Base-by-base conservation (phyloP, 164 flowering plant genomes). In the Stephania japonica region DNA sequence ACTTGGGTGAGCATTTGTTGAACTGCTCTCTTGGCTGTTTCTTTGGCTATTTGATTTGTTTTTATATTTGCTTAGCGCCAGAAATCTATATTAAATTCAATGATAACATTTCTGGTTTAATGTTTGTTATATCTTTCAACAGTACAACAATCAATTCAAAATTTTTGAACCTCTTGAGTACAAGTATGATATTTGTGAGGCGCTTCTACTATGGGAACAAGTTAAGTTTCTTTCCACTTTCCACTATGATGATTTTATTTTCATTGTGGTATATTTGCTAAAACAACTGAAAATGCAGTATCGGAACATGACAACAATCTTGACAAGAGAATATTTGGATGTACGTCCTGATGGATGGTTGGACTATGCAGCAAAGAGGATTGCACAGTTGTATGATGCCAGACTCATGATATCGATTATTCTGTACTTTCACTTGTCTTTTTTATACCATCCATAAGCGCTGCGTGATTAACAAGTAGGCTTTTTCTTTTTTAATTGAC, bases 291-390 rank as follows among this genome's bases (percentile, higher is more conserved):
- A 42, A 69, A 70, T 87, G 86, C 93, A 96, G 99, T 93, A 96
- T 70, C 98, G 97, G 68, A 96, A 96, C 86, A 93, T 93, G 94
- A 96, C 98, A 27, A 93, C 99, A 65, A 91, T 93, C 65, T 83
- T 96, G 85, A 93, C 99, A 43, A 91, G 99, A 83, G 97, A 96
- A 70, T 96, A 96, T 84, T 83, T 96, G 6, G 97, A 93, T 84
- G 88, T 84, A 23, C 91, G 99, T 49, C 99, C 98, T 21, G 91
- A 93, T 84, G 99, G 99, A 53, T 96, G 99, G 97, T 81, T 90
- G 61, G 94, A 88, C 0, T 93, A 96, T 87, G 98, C 98, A 19
- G 91, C 99, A 68, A 85, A 90, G 80, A 88, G 99, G 83, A 96
- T 96, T 70, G 98, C 99, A 41, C 98, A 96, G 77, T 74, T 96